Evolutionary conservation across 1,284 basidiomycete genomes (phyloP).

Genomic region (Trichosporon asahii): DNA sequence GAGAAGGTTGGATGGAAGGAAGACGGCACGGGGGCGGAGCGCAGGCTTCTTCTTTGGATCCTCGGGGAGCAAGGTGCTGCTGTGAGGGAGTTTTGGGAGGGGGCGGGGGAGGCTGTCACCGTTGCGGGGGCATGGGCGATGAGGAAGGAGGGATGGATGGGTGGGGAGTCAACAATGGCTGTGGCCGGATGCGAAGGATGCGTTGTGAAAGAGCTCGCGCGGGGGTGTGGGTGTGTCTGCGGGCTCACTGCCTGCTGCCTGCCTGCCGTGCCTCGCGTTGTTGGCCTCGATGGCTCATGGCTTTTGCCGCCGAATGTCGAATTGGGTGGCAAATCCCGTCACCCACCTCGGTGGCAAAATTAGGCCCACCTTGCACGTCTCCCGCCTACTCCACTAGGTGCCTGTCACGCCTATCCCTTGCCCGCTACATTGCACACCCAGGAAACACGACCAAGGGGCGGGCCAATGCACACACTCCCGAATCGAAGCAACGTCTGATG

Average conservation of each 20-base stretch:
- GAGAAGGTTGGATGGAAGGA: constrained; percentile 2
- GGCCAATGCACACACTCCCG: background rate
- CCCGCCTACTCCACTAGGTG: background rate
- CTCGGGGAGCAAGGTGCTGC: background rate
- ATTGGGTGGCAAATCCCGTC: constrained; percentile 12
- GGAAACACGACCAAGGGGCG: background rate
- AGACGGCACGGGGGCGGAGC: background rate
- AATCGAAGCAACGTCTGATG: background rate
- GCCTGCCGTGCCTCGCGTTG: constrained; percentile 4
- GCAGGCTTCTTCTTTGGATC: background rate
- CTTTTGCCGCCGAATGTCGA: constrained; percentile 7
- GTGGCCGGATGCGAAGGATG: background rate
- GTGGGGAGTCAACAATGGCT: constrained; percentile 1
- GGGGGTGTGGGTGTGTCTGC: background rate
- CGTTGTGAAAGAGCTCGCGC: background rate
- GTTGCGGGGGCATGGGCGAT: background rate
- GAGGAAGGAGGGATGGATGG: constrained; percentile 1
- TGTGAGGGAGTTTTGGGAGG: background rate
- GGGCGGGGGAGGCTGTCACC: background rate
- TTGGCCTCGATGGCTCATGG: background rate
- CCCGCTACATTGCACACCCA: background rate
- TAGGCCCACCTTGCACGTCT: background rate
- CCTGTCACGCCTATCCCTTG: constrained; percentile 4
- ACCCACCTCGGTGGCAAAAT: constrained; percentile 5
- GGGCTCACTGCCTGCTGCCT: background rate